A percentile compares a stretch with the other conserved stretches of the same genome.
Evolutionary conservation across 352 stramenopile genomes (phyloP).

Genomic region (Globisporangium radiosum): DNA sequence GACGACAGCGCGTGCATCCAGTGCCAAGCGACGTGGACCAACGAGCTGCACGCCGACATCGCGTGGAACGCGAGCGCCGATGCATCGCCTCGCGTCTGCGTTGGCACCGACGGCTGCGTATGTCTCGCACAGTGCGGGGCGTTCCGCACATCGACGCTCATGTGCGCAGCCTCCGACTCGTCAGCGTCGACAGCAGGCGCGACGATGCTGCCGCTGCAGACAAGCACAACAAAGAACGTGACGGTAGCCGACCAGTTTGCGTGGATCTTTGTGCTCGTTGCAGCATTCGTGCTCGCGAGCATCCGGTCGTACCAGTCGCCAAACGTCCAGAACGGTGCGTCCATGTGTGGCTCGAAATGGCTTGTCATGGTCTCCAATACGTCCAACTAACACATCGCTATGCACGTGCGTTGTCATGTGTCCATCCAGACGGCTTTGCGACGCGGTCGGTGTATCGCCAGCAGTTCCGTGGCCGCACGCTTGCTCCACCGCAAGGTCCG

Average conservation of each 20-base stretch:
- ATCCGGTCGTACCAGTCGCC: constrained; percentile 3
- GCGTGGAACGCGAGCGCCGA: background rate
- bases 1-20: constrained; percentile 5
- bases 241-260: background rate
- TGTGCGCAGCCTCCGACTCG: too few species aligned
- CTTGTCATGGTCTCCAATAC: background rate
- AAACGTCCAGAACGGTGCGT: background rate
- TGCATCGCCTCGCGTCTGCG: background rate
- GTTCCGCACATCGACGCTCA: constrained; percentile 3
- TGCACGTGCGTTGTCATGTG: too few species aligned
- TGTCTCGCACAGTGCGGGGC: constrained; percentile 11
- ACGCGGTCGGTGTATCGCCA: constrained; percentile 12
- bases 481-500: constrained; percentile 12
- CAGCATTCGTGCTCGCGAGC: constrained; percentile 6
- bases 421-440: constrained; percentile 3
- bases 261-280: constrained; percentile 18
- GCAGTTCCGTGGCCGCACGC: constrained; percentile 10
- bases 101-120: constrained; percentile 5
- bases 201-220: background rate
- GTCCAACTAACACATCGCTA: background rate
- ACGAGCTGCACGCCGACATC: background rate
- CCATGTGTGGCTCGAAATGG: background rate
- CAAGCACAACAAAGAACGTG: background rate
- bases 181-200: background rate
- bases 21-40: constrained; percentile 5